Percentiles rank a stretch among this genome's conserved stretches.
Conservation (phyloP, 331 rosid genomes). For the Saraca asoca region DNA sequence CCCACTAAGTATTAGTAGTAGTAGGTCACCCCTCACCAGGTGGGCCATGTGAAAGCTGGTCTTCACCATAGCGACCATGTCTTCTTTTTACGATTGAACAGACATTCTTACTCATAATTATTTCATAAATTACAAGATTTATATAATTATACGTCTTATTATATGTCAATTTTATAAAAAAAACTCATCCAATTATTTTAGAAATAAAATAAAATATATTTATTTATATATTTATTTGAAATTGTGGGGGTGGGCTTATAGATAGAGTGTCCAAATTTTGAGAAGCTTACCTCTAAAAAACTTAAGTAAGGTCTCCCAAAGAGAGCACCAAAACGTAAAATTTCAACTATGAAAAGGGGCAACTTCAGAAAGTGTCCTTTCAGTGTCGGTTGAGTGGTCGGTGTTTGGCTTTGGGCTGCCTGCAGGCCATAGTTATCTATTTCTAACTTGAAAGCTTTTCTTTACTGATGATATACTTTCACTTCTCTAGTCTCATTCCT, state of each 20-base stretch:
- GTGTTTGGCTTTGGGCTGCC: slow-evolving; percentile 37
- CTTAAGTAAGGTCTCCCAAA: slow-evolving; percentile 37
- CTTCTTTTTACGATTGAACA: background rate
- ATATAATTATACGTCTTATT: too few relatives aligned
- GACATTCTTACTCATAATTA: too few relatives aligned
- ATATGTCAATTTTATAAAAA: too few relatives aligned
- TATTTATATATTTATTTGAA: background rate
- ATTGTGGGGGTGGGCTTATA: slow-evolving; percentile 42
- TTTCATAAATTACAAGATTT: too few relatives aligned
- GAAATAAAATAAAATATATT: too few relatives aligned
- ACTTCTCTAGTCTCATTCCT: too few relatives aligned
- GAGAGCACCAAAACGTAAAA: background rate
- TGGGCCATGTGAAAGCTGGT: slow-evolving; percentile 67
- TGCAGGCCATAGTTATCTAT: slow-evolving; percentile 1
- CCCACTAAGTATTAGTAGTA: slow-evolving; percentile 29
- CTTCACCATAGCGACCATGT: slow-evolving; percentile 53
- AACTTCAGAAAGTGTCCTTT: slow-evolving; percentile 33
- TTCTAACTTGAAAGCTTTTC: too few relatives aligned
- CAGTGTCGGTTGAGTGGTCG: slow-evolving; percentile 55
- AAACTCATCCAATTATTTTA: too few relatives aligned
- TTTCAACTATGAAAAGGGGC: too few relatives aligned
- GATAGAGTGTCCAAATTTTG: slow-evolving; percentile 55
- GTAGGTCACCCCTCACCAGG: background rate
- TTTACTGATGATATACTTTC: background rate
- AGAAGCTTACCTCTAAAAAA: slow-evolving; percentile 50